A percentile compares a stretch with the other conserved stretches of the same genome.
Evolutionary conservation across 2,329 filamentous ascomycete species (phyloP).

Genomic region (Shiraia bambusicola): DNA sequence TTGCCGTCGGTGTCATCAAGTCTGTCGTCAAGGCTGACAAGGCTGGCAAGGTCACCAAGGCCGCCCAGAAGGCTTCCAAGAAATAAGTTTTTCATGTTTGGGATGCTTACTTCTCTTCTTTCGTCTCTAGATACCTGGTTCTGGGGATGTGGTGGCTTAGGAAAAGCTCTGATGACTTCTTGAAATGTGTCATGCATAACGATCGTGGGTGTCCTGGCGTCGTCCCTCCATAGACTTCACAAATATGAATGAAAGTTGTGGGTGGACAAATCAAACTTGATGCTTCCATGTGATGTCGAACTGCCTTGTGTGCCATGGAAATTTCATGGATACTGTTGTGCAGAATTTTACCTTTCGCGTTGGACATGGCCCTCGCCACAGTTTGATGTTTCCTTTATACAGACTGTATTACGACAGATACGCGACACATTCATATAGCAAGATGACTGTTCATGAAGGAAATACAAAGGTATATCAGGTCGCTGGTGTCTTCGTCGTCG

Average conservation of each 20-base stretch:
- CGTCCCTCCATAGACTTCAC: constrained; percentile 45
- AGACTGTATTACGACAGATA: no score
- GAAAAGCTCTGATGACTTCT: constrained; percentile 42
- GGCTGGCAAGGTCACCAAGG: constrained; percentile 56
- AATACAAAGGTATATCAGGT: no score
- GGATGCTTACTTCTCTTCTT: constrained; percentile 38
- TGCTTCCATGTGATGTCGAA: constrained; percentile 1
- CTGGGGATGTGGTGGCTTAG: constrained; percentile 43
- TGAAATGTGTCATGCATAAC: constrained; percentile 42
- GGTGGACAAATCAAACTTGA: constrained; percentile 26
- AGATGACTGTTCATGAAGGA: no score
- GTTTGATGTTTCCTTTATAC: no score
- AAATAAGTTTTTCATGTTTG: constrained; percentile 41
- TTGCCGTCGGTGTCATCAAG: constrained; percentile 96
- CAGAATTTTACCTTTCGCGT: no score
- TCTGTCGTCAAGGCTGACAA: constrained; percentile 51
- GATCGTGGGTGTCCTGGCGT: constrained; percentile 38
- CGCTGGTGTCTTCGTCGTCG: no score
- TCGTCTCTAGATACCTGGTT: constrained; percentile 37
- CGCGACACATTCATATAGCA: no score
- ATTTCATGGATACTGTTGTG: background rate
- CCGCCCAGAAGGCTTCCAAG: constrained; percentile 46
- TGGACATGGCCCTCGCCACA: no score
- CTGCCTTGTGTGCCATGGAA: background rate
- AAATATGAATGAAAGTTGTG: constrained; percentile 42